Percentiles rank a stretch among this genome's conserved stretches.
Conservation (phyloP, 495 filamentous ascomycete genomes). For the Tetracladium marchalianum region DNA sequence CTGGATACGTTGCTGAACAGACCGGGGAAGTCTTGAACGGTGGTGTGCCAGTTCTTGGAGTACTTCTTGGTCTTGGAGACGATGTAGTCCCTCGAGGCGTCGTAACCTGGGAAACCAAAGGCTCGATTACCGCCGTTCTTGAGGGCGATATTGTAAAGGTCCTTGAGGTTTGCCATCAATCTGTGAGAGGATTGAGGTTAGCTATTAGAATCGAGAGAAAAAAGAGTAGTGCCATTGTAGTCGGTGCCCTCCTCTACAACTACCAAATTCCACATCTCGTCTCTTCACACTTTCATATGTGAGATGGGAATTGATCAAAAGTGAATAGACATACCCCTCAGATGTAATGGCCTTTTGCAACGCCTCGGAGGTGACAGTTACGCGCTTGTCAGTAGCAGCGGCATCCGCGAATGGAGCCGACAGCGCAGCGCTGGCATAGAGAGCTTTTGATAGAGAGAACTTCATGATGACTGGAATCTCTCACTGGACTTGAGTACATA, state of each 20-base stretch:
- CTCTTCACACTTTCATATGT: neutral
- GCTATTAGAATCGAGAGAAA: neutral
- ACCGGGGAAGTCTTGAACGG: slow-evolving; percentile 31
- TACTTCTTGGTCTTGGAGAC: slow-evolving; percentile 20
- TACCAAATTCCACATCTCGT: neutral
- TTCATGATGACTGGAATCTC: too few relatives aligned
- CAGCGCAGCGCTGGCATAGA: too few relatives aligned
- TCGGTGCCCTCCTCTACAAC: neutral
- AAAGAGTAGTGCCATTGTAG: too few relatives aligned
- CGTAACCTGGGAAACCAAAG: slow-evolving; percentile 36
- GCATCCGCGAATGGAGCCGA: too few relatives aligned
- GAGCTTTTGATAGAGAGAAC: too few relatives aligned
- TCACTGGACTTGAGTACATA: too few relatives aligned
- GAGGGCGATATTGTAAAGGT: slow-evolving; percentile 29
- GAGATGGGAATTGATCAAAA: too few relatives aligned
- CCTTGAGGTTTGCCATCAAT: slow-evolving; percentile 22
- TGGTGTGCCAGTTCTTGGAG: slow-evolving; percentile 20
- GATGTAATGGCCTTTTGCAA: neutral
- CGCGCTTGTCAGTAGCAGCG: too few relatives aligned
- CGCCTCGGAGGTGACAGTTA: neutral
- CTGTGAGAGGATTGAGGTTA: slow-evolving; percentile 8
- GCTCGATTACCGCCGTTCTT: slow-evolving; percentile 36
- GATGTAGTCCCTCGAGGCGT: slow-evolving; percentile 34
- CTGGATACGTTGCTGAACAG: slow-evolving; percentile 28
- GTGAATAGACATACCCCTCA: too few relatives aligned